Percentiles rank a stretch among this genome's conserved stretches.
These are phyloP conservation scores for Rubia peregrina DNA, from an alignment of 305 asterid genomes.

Conservation along the genomic window DNA sequence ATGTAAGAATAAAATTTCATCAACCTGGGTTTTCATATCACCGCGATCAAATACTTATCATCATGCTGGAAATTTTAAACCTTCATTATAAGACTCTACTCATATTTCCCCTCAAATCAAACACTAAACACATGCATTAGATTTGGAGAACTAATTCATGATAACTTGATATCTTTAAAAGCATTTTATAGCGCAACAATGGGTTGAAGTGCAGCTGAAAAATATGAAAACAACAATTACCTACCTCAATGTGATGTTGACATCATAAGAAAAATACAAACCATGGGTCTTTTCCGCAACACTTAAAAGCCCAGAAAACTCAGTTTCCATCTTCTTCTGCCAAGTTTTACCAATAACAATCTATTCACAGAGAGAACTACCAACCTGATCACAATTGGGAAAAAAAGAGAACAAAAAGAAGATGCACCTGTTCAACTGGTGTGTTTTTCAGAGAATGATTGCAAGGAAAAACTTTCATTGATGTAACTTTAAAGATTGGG, in stretches of 20 bases:
- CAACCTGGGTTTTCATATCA: constrained; percentile 1
- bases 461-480: constrained; percentile 77
- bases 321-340: constrained; percentile 77
- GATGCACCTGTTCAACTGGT: constrained; percentile 62
- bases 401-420: constrained; percentile 1
- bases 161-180: background rate
- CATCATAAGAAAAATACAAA: constrained; percentile 85
- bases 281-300: constrained; percentile 69
- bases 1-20: background rate
- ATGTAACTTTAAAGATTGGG: constrained; percentile 67
- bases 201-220: constrained; percentile 1
- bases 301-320: constrained; percentile 55
- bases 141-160: background rate
- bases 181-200: background rate
- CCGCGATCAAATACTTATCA: background rate
- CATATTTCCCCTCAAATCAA: constrained; percentile 8
- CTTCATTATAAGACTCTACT: background rate
- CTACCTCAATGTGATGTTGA: constrained; percentile 95
- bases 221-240: constrained; percentile 26
- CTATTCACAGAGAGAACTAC: constrained; percentile 14
- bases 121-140: background rate
- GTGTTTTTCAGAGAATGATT: constrained; percentile 62
- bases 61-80: background rate
- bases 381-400: constrained; percentile 16
- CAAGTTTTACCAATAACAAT: constrained; percentile 21